phyloP scores from a whole-genome alignment of 805 yeast genomes.

The Yarrowia sp. region DNA sequence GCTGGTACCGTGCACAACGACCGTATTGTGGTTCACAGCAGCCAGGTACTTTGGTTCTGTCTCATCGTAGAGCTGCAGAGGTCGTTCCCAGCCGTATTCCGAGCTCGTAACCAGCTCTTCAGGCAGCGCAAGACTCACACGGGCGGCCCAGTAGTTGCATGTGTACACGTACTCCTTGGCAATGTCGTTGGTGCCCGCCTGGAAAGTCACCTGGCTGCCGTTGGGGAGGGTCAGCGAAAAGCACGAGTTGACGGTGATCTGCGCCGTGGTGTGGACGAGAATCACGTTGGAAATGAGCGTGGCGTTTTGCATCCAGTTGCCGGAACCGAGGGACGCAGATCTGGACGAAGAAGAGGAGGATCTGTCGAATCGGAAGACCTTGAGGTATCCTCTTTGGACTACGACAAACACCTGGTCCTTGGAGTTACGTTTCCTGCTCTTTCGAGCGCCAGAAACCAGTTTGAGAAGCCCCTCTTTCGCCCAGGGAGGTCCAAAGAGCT shows the following conservation, averaged over 20 bases:
- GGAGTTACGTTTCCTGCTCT: slow-evolving; percentile 44
- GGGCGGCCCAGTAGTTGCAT: slow-evolving; percentile 89
- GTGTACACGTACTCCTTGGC: slow-evolving; percentile 75
- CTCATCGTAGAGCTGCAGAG: slow-evolving; percentile 7
- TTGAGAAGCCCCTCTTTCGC: slow-evolving; percentile 71
- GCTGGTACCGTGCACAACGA: slow-evolving; percentile 41
- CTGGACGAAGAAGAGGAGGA: background rate
- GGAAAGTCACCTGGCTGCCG: slow-evolving; percentile 51
- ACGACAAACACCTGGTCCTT: slow-evolving; percentile 65
- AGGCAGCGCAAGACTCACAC: slow-evolving; percentile 77
- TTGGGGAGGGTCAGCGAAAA: slow-evolving; percentile 48
- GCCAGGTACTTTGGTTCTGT: background rate
- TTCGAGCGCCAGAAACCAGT: slow-evolving; percentile 41
- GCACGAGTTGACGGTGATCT: slow-evolving; percentile 29
- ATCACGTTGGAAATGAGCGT: slow-evolving; percentile 60
- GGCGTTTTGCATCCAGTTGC: slow-evolving; percentile 72
- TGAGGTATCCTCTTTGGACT: slow-evolving; percentile 68
- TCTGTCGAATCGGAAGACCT: slow-evolving; percentile 44
- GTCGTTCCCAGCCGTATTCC: slow-evolving; percentile 77
- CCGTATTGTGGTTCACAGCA: slow-evolving; percentile 36
- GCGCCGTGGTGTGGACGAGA: slow-evolving; percentile 55
- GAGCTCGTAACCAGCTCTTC: slow-evolving; percentile 71
- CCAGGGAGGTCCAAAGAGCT: slow-evolving; percentile 77
- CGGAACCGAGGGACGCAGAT: slow-evolving; percentile 56
- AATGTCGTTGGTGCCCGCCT: slow-evolving; percentile 67